Evolutionary conservation across 1,139 yeast genomes (phyloP).

Genomic region (Blastobotrys buckinghamii): DNA sequence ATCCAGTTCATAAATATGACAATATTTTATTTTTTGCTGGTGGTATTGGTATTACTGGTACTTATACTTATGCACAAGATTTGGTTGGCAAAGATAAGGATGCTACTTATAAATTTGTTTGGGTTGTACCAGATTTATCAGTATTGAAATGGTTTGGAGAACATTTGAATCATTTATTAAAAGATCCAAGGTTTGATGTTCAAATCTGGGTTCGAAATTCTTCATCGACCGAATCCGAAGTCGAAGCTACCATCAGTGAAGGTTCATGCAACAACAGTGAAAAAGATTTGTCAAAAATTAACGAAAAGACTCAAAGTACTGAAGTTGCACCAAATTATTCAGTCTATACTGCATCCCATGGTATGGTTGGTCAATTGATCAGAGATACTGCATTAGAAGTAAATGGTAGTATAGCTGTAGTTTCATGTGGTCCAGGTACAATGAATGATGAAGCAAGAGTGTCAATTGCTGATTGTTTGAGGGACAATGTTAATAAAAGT

Average conservation of each 20-base stretch:
- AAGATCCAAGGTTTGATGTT: conserved; percentile 9
- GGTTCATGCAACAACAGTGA: not conserved
- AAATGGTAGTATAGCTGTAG: conserved; percentile 14
- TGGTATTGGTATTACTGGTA: conserved; percentile 65
- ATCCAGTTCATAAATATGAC: conserved; percentile 48
- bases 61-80: conserved; percentile 21
- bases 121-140: conserved; percentile 19
- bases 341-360: not conserved
- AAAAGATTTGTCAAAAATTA: not conserved
- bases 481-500: conserved; percentile 11
- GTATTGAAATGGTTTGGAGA: conserved; percentile 19
- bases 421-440: conserved; percentile 23
- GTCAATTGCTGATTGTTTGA: conserved; percentile 31
- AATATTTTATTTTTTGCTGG: conserved; percentile 49
- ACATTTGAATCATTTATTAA: conserved; percentile 14
- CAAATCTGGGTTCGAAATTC: conserved; percentile 11
- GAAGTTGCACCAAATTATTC: not conserved
- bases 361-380: not conserved
- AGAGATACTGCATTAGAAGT: not conserved
- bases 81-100: conserved; percentile 6
- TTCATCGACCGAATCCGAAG: not conserved
- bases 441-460: conserved; percentile 34
- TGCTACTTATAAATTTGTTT: conserved; percentile 14
- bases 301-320: not conserved
- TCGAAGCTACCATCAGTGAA: not conserved